Base-by-base conservation (phyloP, 495 filamentous ascomycete species). In the Aspergillus conjunctus region DNA sequence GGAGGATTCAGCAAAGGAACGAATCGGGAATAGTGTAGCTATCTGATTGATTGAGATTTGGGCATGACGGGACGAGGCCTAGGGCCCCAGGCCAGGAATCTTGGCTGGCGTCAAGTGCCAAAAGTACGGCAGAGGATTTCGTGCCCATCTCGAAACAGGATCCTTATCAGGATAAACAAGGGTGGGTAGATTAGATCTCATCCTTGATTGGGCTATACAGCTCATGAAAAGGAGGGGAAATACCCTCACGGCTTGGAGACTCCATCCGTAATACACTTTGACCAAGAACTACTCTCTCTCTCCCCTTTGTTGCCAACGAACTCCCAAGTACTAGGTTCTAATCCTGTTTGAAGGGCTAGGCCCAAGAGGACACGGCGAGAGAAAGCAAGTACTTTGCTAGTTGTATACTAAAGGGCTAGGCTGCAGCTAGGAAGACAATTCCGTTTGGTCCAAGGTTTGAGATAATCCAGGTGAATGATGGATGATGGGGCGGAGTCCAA, bases 81-180 rank as follows among this genome's bases (percentile, higher is more conserved):
- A 10, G 34, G 37, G 37, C 26, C 52, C 37, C 9, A 22, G 33
- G 17, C 37, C 7, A 43, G 22, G 6, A 6, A n/a, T 20, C 33
- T 54, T 54, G 52, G 52, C 52, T 54, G 52, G 18, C 52, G 21
- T 54, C 37, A 54, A 43, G 31, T 37, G n/a, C 32, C 30, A 33
- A 53, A 51, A 33, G 32, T n/a, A 53, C 52, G 37, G 49, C 22
- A 31, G 15, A 31, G 30, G 52, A 41, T 54, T 43, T 33, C 34
- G 33, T 21, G n/a, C 15, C 44, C n/a, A 11, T 41, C n/a, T 14
- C 44, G 4, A 21, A 20, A 7, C 9, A 48, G 7, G 18, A 21
- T 21, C 44, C 9, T 46, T 48, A 48, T 21, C 44, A 14, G 44
- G 44, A 48, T 51, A 51, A 51, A 51, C 21, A 15, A 14, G 20